phyloP scores from a whole-genome alignment of 805 yeast genomes.

The Wickerhamomyces bovis region DNA sequence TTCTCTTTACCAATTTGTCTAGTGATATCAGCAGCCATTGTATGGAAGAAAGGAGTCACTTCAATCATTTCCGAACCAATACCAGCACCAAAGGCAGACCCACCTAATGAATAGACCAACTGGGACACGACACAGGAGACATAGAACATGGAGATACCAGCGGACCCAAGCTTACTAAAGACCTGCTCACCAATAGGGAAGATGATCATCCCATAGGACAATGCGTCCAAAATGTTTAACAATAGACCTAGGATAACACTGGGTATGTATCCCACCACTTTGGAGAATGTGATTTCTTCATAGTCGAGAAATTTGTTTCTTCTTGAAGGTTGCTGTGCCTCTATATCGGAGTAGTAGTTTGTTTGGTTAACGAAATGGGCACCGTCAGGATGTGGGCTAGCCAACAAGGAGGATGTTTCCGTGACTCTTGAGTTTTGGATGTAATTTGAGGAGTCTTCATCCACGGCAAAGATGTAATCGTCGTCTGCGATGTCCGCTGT shows the following conservation, averaged over 20 bases:
- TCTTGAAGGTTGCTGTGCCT: constrained; percentile 4
- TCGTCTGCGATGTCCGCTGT: constrained; percentile 54
- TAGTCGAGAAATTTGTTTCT: background rate
- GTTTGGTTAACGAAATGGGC: background rate
- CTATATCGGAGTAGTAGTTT: constrained; percentile 3
- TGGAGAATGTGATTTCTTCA: constrained; percentile 10
- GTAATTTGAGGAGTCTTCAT: background rate
- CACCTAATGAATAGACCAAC: constrained; percentile 81
- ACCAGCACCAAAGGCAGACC: constrained; percentile 84
- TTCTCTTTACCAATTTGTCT: constrained; percentile 44
- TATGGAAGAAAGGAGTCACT: constrained; percentile 96
- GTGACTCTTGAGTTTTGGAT: background rate
- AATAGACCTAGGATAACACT: constrained; percentile 82
- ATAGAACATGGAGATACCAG: constrained; percentile 92
- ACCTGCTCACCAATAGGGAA: constrained; percentile 83
- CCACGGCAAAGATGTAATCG: constrained; percentile 33
- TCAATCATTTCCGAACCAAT: constrained; percentile 98
- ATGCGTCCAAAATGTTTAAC: constrained; percentile 83
- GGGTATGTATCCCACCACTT: constrained; percentile 39
- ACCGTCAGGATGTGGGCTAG: background rate
- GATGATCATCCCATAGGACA: constrained; percentile 96
- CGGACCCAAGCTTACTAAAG: constrained; percentile 75
- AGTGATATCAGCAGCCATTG: constrained; percentile 79
- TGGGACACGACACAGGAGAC: constrained; percentile 88
- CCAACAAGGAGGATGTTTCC: background rate